Percentiles rank a stretch among this genome's conserved stretches.
These are phyloP conservation scores for Crassisporium funariophilum DNA, from an alignment of 768 basidiomycete genomes.

Conservation along the genomic window DNA sequence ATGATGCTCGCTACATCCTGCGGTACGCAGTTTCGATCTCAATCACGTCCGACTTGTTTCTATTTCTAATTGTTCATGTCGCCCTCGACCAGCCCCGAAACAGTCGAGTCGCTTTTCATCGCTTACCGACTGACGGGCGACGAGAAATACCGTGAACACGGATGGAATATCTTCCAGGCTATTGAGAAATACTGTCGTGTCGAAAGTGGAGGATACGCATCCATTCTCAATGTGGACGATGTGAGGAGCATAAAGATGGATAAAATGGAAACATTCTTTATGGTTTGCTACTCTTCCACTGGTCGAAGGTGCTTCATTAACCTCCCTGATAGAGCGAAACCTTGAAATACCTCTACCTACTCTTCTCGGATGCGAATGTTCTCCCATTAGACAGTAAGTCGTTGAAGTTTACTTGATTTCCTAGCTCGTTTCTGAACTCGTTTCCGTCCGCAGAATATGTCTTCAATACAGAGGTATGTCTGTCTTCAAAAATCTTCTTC, in stretches of 20 bases:
- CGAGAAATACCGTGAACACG: constrained; percentile 74
- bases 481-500: background rate
- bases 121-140: constrained; percentile 90
- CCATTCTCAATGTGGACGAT: constrained; percentile 83
- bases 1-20: constrained; percentile 93
- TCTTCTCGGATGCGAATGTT: constrained; percentile 78
- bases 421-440: background rate
- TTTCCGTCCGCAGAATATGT: constrained; percentile 62
- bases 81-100: constrained; percentile 68
- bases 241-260: constrained; percentile 70
- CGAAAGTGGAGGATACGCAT: constrained; percentile 82
- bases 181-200: constrained; percentile 85
- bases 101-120: constrained; percentile 90
- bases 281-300: constrained; percentile 50
- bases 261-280: constrained; percentile 95
- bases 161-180: constrained; percentile 90
- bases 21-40: constrained; percentile 44
- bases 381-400: constrained; percentile 76
- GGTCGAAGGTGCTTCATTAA: too few relatives aligned
- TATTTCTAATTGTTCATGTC: background rate
- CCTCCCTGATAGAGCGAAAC: constrained; percentile 94
- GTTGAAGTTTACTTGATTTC: background rate
- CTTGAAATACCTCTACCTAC: constrained; percentile 87
- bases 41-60: background rate
- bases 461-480: constrained; percentile 77